These are phyloP conservation scores for Sideroxylon spinosum DNA, from an alignment of 179 eudicot species.

Conservation along the genomic window DNA sequence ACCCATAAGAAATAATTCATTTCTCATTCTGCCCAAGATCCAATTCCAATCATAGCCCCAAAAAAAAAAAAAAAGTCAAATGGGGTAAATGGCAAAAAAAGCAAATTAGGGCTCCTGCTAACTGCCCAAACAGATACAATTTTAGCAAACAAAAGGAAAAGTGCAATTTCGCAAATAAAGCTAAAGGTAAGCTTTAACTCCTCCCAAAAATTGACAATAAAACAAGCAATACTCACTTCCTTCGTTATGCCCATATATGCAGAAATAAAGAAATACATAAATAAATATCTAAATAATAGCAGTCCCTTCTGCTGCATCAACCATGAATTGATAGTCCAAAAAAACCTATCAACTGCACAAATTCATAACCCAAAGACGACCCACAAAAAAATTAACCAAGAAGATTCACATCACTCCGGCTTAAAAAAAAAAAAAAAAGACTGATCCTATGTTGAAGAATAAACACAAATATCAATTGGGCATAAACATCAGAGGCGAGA, in stretches of 20 bases:
- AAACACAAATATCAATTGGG: too few relatives aligned
- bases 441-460: too few relatives aligned
- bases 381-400: not conserved
- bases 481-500: too few relatives aligned
- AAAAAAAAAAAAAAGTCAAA: not conserved
- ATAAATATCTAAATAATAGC: not conserved
- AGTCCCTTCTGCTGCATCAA: not conserved
- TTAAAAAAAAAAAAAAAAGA: too few relatives aligned
- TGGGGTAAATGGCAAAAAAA: not conserved
- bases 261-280: too few relatives aligned
- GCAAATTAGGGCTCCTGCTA: not conserved
- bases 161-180: not conserved
- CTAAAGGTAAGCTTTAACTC: not conserved
- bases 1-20: too few relatives aligned
- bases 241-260: not conserved
- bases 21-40: too few relatives aligned
- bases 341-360: not conserved
- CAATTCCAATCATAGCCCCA: too few relatives aligned
- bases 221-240: not conserved
- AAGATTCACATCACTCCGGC: not conserved
- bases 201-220: not conserved
- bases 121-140: not conserved
- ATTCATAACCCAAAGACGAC: not conserved
- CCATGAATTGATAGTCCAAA: not conserved
- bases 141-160: not conserved